Evolutionary conservation across 805 yeast species (phyloP), one percentile per base, ranked within the genome.

Genomic region (Ogataea ganodermae): DNA sequence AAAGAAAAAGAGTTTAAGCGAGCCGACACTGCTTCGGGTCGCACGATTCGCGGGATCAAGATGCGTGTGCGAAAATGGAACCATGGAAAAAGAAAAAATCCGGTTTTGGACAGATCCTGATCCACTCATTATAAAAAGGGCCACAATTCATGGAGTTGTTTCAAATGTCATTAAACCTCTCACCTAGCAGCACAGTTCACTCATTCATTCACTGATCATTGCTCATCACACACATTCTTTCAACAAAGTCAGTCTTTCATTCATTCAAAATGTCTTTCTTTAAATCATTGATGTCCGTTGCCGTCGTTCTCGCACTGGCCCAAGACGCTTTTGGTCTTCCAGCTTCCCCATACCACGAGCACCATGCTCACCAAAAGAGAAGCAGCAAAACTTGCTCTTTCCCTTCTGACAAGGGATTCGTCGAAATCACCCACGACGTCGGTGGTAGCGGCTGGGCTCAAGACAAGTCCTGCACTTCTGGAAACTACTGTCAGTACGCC

Each of bases 401-500:
- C 70, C 96, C 96, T 28, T 53, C 75, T 20, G 71, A 76, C 57
- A 72, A 72, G 21, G 90, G 89, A 7, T 73, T 90, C 58, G 92
- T 89, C 14, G 71, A 83, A 2, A 84, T 89, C 42, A 82, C 89
- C 43, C 70, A 75, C 6, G 63, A 64, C 28, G 77, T 81, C 23
- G 56, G 65, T 14, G 86, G 85, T 58, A 90, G 76, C 42, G 96
- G 96, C 20, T 90, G 96, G 96, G 96, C 96, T 42, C 81, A 80
- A 42, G 94, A 86, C 65, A 85, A 83, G 59, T 59, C 73, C 30
- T 89, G 97, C 67, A 65, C 81, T 3, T 73, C 84, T 21, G 96
- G 94, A n/a, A 69, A 74, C 24, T 90, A 83, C 78, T 89, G 96
- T 67, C 96, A 96, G 24, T 90, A 85, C 66, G 96, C 96, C 14